Percentiles rank a stretch among this genome's conserved stretches.
Conservation (phyloP, 768 basidiomycete species). For the Lentinus tigrinus region DNA sequence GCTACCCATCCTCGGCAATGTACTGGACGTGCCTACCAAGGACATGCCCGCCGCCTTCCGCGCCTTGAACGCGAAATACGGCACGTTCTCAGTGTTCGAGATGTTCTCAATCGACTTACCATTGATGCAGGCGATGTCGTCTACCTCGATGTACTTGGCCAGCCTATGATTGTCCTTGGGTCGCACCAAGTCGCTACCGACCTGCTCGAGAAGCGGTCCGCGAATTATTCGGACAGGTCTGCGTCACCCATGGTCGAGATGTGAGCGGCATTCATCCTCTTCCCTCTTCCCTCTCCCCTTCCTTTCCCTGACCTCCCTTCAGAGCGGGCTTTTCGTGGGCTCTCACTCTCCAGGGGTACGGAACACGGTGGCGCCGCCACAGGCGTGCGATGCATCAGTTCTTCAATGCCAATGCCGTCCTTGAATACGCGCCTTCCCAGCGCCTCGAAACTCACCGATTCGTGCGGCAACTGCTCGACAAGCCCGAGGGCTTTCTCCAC, state of each 20-base stretch:
- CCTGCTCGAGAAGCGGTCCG: slow-evolving; percentile 35
- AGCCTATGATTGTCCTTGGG: background rate
- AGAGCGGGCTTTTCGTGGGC: slow-evolving; percentile 5
- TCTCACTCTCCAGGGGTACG: slow-evolving; percentile 1
- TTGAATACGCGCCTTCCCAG: background rate
- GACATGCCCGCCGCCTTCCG: background rate
- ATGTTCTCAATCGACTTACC: background rate
- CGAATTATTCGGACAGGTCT: slow-evolving; percentile 35
- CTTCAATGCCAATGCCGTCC: background rate
- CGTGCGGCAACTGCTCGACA: background rate
- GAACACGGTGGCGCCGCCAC: slow-evolving; percentile 9
- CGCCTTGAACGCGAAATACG: background rate
- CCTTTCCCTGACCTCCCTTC: background rate
- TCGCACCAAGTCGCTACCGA: slow-evolving; percentile 8
- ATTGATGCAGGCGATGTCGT: background rate
- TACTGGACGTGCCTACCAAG: background rate
- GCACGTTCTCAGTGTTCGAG: background rate
- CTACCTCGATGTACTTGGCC: background rate
- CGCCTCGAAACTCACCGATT: background rate
- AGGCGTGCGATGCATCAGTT: slow-evolving; percentile 7
- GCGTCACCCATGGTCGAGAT: slow-evolving; percentile 15
- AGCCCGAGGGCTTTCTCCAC: background rate
- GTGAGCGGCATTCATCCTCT: no score
- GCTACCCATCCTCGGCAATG: slow-evolving; percentile 1
- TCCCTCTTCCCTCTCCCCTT: background rate